A percentile compares a stretch with the other conserved stretches of the same genome.
Evolutionary conservation across 257 asterid species (phyloP).

Genomic region (Penstemon eatonii): DNA sequence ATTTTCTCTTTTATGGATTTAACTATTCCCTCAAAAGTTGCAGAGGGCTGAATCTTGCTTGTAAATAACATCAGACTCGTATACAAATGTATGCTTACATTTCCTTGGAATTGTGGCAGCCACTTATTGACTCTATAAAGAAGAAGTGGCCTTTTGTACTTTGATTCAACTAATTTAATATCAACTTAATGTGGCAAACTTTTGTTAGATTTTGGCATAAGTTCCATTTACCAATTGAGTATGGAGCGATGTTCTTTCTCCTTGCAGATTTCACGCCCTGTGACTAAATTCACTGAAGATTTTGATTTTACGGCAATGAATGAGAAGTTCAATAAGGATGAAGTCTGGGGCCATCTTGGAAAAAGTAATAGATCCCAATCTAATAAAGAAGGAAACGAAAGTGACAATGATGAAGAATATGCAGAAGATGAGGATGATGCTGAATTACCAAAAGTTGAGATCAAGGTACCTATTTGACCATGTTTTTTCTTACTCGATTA

Average conservation of each 20-base stretch:
- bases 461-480: slow-evolving; percentile 45
- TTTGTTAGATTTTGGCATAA: background rate
- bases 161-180: background rate
- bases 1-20: slow-evolving; percentile 8
- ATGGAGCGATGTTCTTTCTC: slow-evolving; percentile 22
- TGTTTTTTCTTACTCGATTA: background rate
- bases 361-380: slow-evolving; percentile 52
- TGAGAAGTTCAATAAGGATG: slow-evolving; percentile 94
- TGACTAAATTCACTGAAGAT: slow-evolving; percentile 79
- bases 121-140: background rate
- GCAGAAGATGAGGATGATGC: slow-evolving; percentile 50
- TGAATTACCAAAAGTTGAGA: slow-evolving; percentile 60
- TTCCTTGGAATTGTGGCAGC: background rate
- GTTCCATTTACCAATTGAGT: slow-evolving; percentile 11
- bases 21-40: background rate
- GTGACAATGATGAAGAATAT: slow-evolving; percentile 59
- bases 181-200: slow-evolving; percentile 7
- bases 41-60: background rate
- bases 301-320: slow-evolving; percentile 96
- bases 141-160: background rate
- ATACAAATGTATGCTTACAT: background rate
- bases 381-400: slow-evolving; percentile 56
- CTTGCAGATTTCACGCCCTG: slow-evolving; percentile 63
- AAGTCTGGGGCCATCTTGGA: slow-evolving; percentile 99
- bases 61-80: background rate